A percentile compares a stretch with the other conserved stretches of the same genome.
Evolutionary conservation across 345 rosid species (phyloP).

Genomic region (Raphanus raphanistrum): DNA sequence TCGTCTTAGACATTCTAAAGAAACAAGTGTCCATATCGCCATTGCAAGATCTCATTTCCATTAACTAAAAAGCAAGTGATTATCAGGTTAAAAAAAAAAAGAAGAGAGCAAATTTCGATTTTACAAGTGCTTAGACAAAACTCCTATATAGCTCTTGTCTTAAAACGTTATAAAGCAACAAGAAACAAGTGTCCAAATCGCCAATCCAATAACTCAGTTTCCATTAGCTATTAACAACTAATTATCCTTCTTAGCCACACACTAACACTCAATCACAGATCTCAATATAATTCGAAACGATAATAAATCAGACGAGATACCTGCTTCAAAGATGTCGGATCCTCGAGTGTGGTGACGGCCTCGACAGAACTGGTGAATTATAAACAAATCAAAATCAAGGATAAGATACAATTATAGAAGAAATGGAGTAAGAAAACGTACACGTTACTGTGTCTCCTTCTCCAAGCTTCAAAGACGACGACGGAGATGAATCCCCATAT

Average conservation of each 20-base stretch:
- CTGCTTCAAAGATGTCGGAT: constrained; percentile 73
- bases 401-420: not conserved
- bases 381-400: not conserved
- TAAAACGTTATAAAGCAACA: not conserved
- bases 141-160: not conserved
- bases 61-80: not conserved
- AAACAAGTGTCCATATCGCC: not conserved
- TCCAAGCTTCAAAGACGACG: constrained; percentile 59
- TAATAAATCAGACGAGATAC: constrained; percentile 37
- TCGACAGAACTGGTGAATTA: constrained; percentile 54
- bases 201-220: not conserved
- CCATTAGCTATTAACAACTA: not conserved
- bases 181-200: not conserved
- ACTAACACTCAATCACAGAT: not conserved
- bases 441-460: constrained; percentile 65
- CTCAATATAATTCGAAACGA: not conserved
- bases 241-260: not conserved
- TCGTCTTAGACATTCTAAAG: not conserved
- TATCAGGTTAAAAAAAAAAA: no score
- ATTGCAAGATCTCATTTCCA: not conserved
- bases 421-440: constrained; percentile 29
- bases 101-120: not conserved
- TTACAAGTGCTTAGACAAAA: not conserved
- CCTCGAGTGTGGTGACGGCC: constrained; percentile 63
- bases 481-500: constrained; percentile 43